Evolutionary conservation across 768 basidiomycete genomes (phyloP).

Genomic region (Tylopilus cervinicoccineus): DNA sequence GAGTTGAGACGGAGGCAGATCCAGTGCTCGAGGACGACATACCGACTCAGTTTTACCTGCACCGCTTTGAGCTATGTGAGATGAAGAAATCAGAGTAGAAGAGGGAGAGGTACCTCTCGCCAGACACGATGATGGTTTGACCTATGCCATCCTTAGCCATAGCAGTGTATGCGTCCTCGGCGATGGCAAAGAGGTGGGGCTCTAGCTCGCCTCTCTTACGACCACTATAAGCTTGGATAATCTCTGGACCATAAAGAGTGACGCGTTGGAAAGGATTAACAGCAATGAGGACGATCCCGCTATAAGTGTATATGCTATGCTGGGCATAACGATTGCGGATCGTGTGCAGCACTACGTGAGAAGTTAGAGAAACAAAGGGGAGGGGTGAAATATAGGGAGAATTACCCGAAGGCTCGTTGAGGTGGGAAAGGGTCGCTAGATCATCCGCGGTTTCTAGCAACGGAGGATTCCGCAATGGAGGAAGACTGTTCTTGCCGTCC

Average conservation of each 20-base stretch:
- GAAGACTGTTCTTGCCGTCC: slow-evolving; percentile 74
- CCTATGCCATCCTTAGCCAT: slow-evolving; percentile 94
- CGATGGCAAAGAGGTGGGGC: slow-evolving; percentile 97
- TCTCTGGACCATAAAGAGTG: slow-evolving; percentile 93
- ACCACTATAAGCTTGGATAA: slow-evolving; percentile 95
- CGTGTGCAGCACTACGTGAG: slow-evolving; percentile 79
- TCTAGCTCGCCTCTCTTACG: slow-evolving; percentile 91
- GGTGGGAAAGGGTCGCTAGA: slow-evolving; percentile 93
- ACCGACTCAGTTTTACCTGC: slow-evolving; percentile 99
- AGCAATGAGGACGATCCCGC: slow-evolving; percentile 97
- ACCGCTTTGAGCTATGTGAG: slow-evolving; percentile 56
- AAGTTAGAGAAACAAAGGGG: background rate
- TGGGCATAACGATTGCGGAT: slow-evolving; percentile 96
- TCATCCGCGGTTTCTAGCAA: slow-evolving; percentile 96
- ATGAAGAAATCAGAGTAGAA: background rate
- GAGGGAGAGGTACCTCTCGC: slow-evolving; percentile 71
- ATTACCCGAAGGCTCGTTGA: slow-evolving; percentile 94
- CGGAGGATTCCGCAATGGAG: slow-evolving; percentile 95
- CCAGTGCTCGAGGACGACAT: slow-evolving; percentile 22
- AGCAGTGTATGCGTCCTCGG: slow-evolving; percentile 97
- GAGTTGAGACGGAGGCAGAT: slow-evolving; percentile 2
- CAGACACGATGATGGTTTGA: slow-evolving; percentile 98
- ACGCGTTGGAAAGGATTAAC: slow-evolving; percentile 99
- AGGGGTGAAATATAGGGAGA: slow-evolving; percentile 17
- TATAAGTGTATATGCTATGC: slow-evolving; percentile 98